These are phyloP conservation scores for Trichoderma reesei DNA, from an alignment of 495 filamentous ascomycete species.

Conservation along the genomic window DNA sequence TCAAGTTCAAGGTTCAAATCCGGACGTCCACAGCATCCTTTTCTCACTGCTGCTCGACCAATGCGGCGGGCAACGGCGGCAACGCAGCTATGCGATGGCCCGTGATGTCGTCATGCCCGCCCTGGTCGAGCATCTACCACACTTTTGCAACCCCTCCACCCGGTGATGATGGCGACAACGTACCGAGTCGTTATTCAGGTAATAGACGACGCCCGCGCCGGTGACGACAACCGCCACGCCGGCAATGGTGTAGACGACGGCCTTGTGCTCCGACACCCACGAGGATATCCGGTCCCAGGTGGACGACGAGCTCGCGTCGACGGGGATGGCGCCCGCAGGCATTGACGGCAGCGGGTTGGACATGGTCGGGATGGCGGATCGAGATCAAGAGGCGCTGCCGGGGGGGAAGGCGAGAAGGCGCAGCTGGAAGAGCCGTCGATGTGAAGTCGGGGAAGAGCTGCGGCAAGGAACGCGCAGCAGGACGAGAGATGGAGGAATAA, in stretches of 20 bases:
- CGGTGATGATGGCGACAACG: constrained; percentile 13
- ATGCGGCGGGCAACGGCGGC: background rate
- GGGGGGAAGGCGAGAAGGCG: constrained; percentile 51
- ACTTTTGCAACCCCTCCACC: background rate
- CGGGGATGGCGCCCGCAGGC: constrained; percentile 31
- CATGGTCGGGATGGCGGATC: constrained; percentile 22
- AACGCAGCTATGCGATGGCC: background rate
- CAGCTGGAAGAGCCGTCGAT: background rate
- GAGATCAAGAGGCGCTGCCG: constrained; percentile 43
- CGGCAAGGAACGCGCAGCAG: constrained; percentile 23
- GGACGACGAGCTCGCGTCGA: constrained; percentile 41
- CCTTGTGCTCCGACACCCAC: constrained; percentile 94
- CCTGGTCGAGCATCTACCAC: background rate
- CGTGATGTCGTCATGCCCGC: background rate
- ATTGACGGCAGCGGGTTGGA: constrained; percentile 30
- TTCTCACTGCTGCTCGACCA: background rate
- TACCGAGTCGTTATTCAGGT: constrained; percentile 49
- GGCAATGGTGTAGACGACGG: constrained; percentile 87
- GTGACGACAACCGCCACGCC: constrained; percentile 87
- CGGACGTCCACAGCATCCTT: background rate
- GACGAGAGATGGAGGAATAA: background rate
- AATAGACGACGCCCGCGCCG: constrained; percentile 84
- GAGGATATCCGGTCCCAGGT: constrained; percentile 81
- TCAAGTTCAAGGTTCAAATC: background rate
- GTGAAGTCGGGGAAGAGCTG: constrained; percentile 20